Base-by-base conservation (phyloP, 1,284 basidiomycete species). In the Fistulina hepatica region DNA sequence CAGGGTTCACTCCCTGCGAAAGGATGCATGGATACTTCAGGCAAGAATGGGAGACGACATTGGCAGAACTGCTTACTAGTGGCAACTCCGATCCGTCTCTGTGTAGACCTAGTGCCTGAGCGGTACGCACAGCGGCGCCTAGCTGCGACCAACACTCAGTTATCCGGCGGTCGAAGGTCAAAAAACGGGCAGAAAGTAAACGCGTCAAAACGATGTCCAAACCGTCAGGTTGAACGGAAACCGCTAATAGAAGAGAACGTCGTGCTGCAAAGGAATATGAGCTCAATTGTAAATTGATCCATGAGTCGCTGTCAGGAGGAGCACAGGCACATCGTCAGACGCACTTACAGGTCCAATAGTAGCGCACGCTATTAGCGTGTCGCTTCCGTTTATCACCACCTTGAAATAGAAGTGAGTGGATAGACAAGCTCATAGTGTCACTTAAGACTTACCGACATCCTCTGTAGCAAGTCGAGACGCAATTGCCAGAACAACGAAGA, bases 61-160 rank as follows among this genome's bases (percentile, higher is more conserved):
- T 34, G 36, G 13, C 44, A 19, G 40, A 22, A 24, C 24, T 12
- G 20, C 24, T 21, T 11, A 15, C 15, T 11, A 25, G 24, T n/a
- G 24, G 24, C 24, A 25, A 25, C 40, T 79, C 81, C n/a, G 79
- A 73, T 10, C 88, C 88, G 56, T 97, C 92, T 39, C 93, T 72
- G 58, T 97, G 92, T 23, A 97, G 61, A 12, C 92, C 93, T 26
- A 97, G 76, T 1, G 92, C 92, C 54, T 95, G 92, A 9, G 92
- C 93, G 11, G 91, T 95, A 37, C 92, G 68, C 13, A 97, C 79
- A 26, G 90, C 90, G 2, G 89, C 90, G 33, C 92, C 92, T 9
- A 97, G 67, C 52, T 93, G 86, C 53, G 86, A 91, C 91, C 93
- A 97, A 52, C 89, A 92, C 60, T 95, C 92, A 4, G 86, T 89